phyloP scores from a whole-genome alignment of 1,284 basidiomycete genomes.

The Naganishia liquefaciens region DNA sequence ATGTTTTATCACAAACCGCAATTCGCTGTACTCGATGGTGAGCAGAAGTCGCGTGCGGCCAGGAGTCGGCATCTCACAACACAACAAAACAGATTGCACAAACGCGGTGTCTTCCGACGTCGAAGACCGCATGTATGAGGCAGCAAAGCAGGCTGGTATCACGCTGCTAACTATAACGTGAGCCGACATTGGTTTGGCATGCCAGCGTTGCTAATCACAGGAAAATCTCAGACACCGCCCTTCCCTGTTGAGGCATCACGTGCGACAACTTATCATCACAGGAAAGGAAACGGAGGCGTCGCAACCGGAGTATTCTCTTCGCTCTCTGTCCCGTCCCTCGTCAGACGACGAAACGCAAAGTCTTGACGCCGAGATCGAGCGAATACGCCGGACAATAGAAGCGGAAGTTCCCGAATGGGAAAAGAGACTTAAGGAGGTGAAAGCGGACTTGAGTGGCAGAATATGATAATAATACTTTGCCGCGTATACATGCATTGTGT shows the following conservation, averaged over 20 bases:
- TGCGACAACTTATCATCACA: constrained; percentile 54
- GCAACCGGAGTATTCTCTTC: constrained; percentile 44
- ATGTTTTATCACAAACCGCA: constrained; percentile 81
- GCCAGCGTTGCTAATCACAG: constrained; percentile 37
- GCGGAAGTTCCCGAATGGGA: constrained; percentile 69
- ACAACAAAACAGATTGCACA: constrained; percentile 72
- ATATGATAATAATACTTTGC: neutral
- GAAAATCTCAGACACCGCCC: constrained; percentile 53
- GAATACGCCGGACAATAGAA: constrained; percentile 46
- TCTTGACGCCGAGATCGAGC: constrained; percentile 56
- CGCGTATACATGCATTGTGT: neutral
- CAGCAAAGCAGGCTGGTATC: constrained; percentile 86
- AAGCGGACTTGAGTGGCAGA: constrained; percentile 44
- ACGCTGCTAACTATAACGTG: constrained; percentile 87
- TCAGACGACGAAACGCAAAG: constrained; percentile 48
- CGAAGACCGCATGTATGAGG: constrained; percentile 93
- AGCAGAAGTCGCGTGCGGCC: constrained; percentile 45
- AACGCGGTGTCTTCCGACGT: constrained; percentile 96
- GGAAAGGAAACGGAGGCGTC: constrained; percentile 42
- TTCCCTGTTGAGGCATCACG: constrained; percentile 59
- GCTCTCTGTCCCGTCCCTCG: constrained; percentile 31
- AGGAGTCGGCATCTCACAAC: constrained; percentile 52
- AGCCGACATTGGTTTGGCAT: constrained; percentile 29
- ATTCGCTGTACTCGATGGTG: constrained; percentile 25
- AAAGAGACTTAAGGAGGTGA: constrained; percentile 66